Conservation (phyloP, 441 rosid genomes). For the Erodium chrysanthum region DNA sequence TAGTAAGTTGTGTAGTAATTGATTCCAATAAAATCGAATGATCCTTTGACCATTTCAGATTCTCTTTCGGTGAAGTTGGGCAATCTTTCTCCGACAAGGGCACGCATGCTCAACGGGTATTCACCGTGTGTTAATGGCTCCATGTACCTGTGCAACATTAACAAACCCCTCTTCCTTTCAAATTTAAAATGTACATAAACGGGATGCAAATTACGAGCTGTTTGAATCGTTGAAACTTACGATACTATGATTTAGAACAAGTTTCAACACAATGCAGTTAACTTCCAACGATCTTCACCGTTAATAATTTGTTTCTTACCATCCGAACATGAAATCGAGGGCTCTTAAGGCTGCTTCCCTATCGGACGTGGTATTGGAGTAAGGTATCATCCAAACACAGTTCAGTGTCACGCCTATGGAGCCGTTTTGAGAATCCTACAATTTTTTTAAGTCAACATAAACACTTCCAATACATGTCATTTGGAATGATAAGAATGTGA, state of each 20-base stretch:
- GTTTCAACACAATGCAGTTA: too few relatives aligned
- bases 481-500: too few relatives aligned
- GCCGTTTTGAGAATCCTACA: constrained; percentile 30
- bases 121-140: constrained; percentile 26
- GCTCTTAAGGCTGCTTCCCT: constrained; percentile 37
- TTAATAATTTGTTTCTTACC: too few relatives aligned
- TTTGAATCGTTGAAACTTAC: too few relatives aligned
- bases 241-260: too few relatives aligned
- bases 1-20: constrained; percentile 35
- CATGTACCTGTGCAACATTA: constrained; percentile 15
- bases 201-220: too few relatives aligned
- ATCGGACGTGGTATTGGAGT: constrained; percentile 26
- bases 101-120: constrained; percentile 32
- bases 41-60: constrained; percentile 28
- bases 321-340: constrained; percentile 48
- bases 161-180: too few relatives aligned
- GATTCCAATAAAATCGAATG: constrained; percentile 43
- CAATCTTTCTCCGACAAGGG: constrained; percentile 28
- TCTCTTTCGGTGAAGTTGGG: constrained; percentile 35
- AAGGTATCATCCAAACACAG: constrained; percentile 42
- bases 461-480: too few relatives aligned
- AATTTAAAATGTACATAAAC: too few relatives aligned
- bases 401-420: constrained; percentile 42
- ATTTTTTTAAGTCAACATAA: too few relatives aligned
- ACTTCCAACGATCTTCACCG: too few relatives aligned